Conservation (phyloP, 2,329 filamentous ascomycete genomes). For the Penicillium oxalicum region DNA sequence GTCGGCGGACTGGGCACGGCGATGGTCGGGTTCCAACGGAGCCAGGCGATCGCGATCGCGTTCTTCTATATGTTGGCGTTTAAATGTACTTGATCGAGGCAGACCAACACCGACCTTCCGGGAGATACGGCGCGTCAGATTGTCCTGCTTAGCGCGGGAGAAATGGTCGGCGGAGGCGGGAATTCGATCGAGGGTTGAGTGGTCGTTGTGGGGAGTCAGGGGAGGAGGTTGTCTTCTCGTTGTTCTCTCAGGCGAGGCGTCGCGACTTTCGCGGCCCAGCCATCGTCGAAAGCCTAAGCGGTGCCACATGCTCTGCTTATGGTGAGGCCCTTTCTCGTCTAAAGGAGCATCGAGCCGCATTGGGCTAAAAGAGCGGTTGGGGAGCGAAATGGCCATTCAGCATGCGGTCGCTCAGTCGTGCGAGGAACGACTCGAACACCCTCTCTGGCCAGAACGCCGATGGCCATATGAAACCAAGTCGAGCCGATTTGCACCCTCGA, state of each 20-base stretch:
- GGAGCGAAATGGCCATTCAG: slow-evolving; percentile 40
- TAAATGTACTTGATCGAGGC: slow-evolving; percentile 71
- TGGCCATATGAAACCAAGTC: slow-evolving; percentile 35
- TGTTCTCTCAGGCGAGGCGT: slow-evolving; percentile 22
- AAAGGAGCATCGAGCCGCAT: slow-evolving; percentile 32
- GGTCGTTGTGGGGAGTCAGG: slow-evolving; percentile 11
- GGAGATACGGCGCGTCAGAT: slow-evolving; percentile 33
- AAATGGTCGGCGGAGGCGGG: slow-evolving; percentile 14
- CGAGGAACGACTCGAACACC: slow-evolving; percentile 32
- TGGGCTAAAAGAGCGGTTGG: slow-evolving; percentile 34
- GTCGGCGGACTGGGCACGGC: slow-evolving; percentile 61
- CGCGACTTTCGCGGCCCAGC: slow-evolving; percentile 38
- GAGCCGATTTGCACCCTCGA: not conserved
- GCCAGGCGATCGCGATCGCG: slow-evolving; percentile 67
- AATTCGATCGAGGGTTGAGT: slow-evolving; percentile 4
- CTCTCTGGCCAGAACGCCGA: slow-evolving; percentile 25
- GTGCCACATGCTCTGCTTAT: slow-evolving; percentile 44
- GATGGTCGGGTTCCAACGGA: slow-evolving; percentile 56
- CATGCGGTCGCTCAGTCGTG: slow-evolving; percentile 24
- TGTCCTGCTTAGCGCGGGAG: slow-evolving; percentile 23
- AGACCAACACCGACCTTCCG: slow-evolving; percentile 65
- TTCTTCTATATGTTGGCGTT: slow-evolving; percentile 74
- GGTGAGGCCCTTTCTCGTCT: slow-evolving; percentile 32
- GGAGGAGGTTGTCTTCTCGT: not conserved
- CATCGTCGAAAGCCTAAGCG: slow-evolving; percentile 38